Evolutionary conservation across 768 basidiomycete genomes (phyloP).

Genomic region (Suillus variegatus): DNA sequence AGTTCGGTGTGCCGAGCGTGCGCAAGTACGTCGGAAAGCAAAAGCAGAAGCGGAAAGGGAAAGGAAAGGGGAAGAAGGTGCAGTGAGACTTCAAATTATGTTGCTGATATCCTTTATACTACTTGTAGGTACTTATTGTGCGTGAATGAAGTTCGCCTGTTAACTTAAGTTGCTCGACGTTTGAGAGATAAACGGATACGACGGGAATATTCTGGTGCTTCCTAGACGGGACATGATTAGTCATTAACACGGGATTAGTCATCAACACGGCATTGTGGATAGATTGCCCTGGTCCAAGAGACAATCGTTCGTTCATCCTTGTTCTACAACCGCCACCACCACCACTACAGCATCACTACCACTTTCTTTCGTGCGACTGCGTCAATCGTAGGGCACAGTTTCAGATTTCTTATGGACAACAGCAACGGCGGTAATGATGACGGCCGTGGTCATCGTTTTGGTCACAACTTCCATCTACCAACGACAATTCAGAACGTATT

Average conservation of each 20-base stretch:
- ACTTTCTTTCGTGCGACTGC: slow-evolving; percentile 16
- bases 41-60: slow-evolving; percentile 30
- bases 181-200: background rate
- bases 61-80: slow-evolving; percentile 31
- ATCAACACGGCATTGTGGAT: slow-evolving; percentile 11
- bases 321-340: slow-evolving; percentile 21
- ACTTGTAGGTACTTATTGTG: background rate
- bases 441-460: slow-evolving; percentile 14
- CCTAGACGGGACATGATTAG: slow-evolving; percentile 24
- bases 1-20: slow-evolving; percentile 69
- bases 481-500: slow-evolving; percentile 31
- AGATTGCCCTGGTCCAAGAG: slow-evolving; percentile 9
- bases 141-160: background rate
- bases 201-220: slow-evolving; percentile 35
- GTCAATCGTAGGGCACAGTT: background rate
- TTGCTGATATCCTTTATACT: background rate
- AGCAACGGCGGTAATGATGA: slow-evolving; percentile 14
- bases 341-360: background rate
- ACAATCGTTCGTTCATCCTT: slow-evolving; percentile 15
- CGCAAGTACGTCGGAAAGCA: slow-evolving; percentile 51
- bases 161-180: background rate
- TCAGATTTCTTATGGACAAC: slow-evolving; percentile 6
- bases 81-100: slow-evolving; percentile 17
- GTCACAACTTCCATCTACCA: slow-evolving; percentile 24
- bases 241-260: slow-evolving; percentile 17